phyloP scores from a whole-genome alignment of 768 basidiomycete genomes.

The Gautieria morchelliformis region DNA sequence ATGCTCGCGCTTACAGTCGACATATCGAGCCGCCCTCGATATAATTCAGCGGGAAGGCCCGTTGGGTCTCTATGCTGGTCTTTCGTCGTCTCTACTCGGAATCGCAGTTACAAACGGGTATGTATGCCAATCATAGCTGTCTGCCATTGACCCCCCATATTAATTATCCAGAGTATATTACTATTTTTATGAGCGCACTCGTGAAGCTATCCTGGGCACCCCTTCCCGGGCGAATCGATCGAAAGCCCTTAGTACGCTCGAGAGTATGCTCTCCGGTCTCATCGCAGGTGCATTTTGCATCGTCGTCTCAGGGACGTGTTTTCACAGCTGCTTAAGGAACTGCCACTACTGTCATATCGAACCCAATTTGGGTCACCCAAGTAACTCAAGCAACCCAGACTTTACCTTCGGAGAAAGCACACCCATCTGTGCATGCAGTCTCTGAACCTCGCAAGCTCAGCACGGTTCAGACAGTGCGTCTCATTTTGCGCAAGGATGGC shows the following conservation, averaged over 20 bases:
- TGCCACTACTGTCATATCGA: conserved; percentile 79
- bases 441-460: conserved; percentile 33
- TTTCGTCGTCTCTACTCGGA: conserved; percentile 77
- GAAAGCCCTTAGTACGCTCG: conserved; percentile 72
- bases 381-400: conserved; percentile 75
- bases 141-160: background rate
- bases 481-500: conserved; percentile 68
- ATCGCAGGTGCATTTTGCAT: conserved; percentile 55
- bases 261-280: conserved; percentile 82
- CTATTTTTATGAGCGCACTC: conserved; percentile 76
- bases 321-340: conserved; percentile 44
- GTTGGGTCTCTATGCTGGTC: conserved; percentile 76
- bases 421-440: background rate
- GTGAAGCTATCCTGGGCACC: conserved; percentile 45
- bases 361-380: conserved; percentile 97
- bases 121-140: conserved; percentile 12
- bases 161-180: conserved; percentile 66
- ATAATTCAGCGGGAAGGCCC: conserved; percentile 80
- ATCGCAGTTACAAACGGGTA: conserved; percentile 92
- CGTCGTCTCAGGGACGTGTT: background rate
- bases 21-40: conserved; percentile 58
- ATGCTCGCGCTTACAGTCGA: conserved; percentile 34
- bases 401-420: conserved; percentile 22
- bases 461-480: conserved; percentile 54
- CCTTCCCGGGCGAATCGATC: conserved; percentile 30